Evolutionary conservation across 2,329 filamentous ascomycete genomes (phyloP).

Genomic region (Beauveria pseudobassiana): DNA sequence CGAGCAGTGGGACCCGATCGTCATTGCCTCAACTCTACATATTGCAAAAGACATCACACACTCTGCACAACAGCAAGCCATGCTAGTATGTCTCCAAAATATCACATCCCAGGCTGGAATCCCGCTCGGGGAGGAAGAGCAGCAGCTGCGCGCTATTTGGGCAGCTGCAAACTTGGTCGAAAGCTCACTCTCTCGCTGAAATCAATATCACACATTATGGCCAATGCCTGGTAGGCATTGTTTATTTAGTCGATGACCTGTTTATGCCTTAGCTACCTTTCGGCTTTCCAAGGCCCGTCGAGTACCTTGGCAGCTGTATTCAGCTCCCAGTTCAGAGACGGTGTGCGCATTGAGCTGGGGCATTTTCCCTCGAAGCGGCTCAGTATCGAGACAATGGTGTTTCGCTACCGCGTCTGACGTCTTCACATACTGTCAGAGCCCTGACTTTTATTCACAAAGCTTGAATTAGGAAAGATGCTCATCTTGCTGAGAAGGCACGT

Average conservation of each 20-base stretch:
- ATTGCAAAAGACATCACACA: slow-evolving; percentile 21
- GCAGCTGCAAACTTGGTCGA: background rate
- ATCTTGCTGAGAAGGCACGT: no score
- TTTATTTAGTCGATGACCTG: no score
- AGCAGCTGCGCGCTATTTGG: slow-evolving; percentile 7
- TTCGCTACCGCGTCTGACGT: no score
- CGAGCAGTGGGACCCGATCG: slow-evolving; percentile 26
- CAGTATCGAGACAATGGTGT: no score
- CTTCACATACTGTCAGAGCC: no score
- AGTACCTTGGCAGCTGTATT: slow-evolving; percentile 18
- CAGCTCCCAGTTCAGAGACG: slow-evolving; percentile 17
- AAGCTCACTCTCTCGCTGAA: background rate
- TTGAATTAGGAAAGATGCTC: no score
- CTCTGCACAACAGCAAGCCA: slow-evolving; percentile 19
- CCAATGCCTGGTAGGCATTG: no score
- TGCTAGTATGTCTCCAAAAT: slow-evolving; percentile 15
- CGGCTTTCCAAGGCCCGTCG: slow-evolving; percentile 20
- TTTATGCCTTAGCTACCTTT: slow-evolving; percentile 15
- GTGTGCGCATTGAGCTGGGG: no score
- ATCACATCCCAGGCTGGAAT: slow-evolving; percentile 15
- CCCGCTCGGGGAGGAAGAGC: slow-evolving; percentile 13
- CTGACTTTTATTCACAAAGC: no score
- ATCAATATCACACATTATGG: no score
- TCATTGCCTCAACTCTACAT: slow-evolving; percentile 20
- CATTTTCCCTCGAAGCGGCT: no score